Evolutionary conservation across 352 stramenopile genomes (phyloP), one percentile per base, ranked within the genome.

Genomic region (Pythium chondricola): DNA sequence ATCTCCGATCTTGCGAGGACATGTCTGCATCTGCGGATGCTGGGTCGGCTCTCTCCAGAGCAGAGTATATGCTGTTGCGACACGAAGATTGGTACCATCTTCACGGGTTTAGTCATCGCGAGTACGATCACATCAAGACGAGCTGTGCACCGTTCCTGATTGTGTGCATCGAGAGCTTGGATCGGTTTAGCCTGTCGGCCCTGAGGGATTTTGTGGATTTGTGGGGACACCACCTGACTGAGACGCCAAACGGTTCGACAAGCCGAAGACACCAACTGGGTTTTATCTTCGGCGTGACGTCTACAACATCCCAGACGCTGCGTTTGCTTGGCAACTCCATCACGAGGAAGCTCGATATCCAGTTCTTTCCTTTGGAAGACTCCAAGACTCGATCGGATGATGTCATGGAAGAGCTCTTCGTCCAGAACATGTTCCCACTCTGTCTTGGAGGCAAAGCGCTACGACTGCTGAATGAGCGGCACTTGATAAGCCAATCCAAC

Each of bases 331-430:
- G 81, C n/a, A 30, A 84, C 10, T 65, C 63, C 7, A 56, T 88
- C 6, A 71, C 69, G 0, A 69, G 67, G 14, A 51, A 61, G 3
- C 43, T 94, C 5, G 76, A 90, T 36, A 54, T 90, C 40, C 72
- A 89, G 48, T 89, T 91, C 30, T 91, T 89, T 48, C 67, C 68
- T 14, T 61, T 92, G 5, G 63, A 88, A 29, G 80, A 94, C 49
- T 89, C 81, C 2, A 72, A 67, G 31, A 86, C 85, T 37, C 81
- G 75, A 43, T 87, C 88, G 37, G 61, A 86, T 21, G 69, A 88
- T 51, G 76, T 94, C 26, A 21, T 90, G 11, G 78, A 94, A 35
- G 52, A 66, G 5, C 64, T 94, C 10, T 63, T 92, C 3, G 77
- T 91, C 6, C 61, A 85, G 14, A 63, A 67, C 16, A 70, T 80